A percentile compares a stretch with the other conserved stretches of the same genome.
phyloP scores from a whole-genome alignment of 1,284 basidiomycete genomes.

The Clitocybe nebularis region DNA sequence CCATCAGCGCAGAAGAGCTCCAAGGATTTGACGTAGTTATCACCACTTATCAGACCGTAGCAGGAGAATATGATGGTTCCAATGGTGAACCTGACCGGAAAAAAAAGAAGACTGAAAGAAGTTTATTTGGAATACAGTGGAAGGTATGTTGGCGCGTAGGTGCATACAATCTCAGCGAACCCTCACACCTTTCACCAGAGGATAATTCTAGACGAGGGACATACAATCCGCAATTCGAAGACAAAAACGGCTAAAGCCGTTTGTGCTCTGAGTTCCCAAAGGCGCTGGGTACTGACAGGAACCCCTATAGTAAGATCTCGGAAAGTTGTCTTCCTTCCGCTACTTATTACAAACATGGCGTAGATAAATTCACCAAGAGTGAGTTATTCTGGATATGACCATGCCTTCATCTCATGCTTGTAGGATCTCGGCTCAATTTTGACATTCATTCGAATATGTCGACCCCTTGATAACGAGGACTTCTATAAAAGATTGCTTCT shows the following conservation, averaged over 20 bases:
- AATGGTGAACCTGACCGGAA: conserved; percentile 41
- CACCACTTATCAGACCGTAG: conserved; percentile 80
- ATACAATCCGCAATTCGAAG: conserved; percentile 79
- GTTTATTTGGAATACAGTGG: conserved; percentile 73
- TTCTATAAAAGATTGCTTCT: conserved; percentile 76
- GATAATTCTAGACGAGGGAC: conserved; percentile 85
- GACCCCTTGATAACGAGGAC: conserved; percentile 76
- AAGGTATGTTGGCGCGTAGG: conserved; percentile 58
- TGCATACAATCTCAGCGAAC: no score
- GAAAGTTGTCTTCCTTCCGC: conserved; percentile 5
- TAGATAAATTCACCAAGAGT: conserved; percentile 80
- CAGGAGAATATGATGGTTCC: conserved; percentile 43
- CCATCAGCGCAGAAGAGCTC: conserved; percentile 57
- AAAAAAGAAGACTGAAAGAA: conserved; percentile 51
- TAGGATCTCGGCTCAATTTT: conserved; percentile 85
- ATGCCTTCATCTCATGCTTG: background rate
- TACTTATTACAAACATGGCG: conserved; percentile 3
- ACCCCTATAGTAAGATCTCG: conserved; percentile 73
- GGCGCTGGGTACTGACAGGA: conserved; percentile 79
- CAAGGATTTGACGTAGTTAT: conserved; percentile 78
- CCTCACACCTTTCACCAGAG: no score
- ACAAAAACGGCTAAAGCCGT: conserved; percentile 81
- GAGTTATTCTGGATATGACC: conserved; percentile 1
- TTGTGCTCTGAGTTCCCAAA: conserved; percentile 63
- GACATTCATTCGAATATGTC: conserved; percentile 77